These are phyloP conservation scores for Rhazya stricta DNA, from an alignment of 257 asterid species.

Conservation along the genomic window DNA sequence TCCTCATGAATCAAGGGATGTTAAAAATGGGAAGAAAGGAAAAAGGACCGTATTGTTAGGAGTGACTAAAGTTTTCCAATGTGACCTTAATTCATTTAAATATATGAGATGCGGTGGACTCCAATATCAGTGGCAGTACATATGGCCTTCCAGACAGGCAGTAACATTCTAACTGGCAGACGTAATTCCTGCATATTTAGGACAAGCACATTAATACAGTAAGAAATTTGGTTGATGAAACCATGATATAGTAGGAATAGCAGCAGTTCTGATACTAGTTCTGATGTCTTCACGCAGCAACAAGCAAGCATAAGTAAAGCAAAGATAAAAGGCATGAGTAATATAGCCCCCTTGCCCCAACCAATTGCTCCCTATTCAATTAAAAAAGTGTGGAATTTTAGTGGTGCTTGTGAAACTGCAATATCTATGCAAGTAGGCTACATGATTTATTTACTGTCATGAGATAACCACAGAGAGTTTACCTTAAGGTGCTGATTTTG, in stretches of 20 bases:
- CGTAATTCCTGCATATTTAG: conserved; percentile 42
- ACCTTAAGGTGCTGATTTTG: too few species aligned
- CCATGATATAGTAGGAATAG: background rate
- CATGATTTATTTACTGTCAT: background rate
- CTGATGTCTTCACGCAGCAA: background rate
- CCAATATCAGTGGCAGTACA: conserved; percentile 45
- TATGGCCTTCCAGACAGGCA: conserved; percentile 81
- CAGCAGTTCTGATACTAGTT: background rate
- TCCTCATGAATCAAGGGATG: background rate
- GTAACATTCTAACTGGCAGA: conserved; percentile 69
- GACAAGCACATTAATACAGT: conserved; percentile 1
- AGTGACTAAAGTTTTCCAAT: background rate
- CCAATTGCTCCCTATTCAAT: background rate
- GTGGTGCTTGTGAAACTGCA: background rate
- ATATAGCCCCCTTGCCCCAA: background rate
- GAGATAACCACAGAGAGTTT: background rate
- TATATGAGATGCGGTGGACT: conserved; percentile 8
- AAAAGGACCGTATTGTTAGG: background rate
- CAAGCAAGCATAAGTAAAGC: background rate
- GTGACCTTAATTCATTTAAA: background rate
- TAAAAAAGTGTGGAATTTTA: too few species aligned
- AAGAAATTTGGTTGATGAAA: background rate
- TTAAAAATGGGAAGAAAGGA: background rate
- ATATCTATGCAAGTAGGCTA: background rate
- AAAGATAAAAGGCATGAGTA: background rate